Evolutionary conservation across 2,329 filamentous ascomycete genomes (phyloP).

Genomic region (Podosphaera leucotricha): DNA sequence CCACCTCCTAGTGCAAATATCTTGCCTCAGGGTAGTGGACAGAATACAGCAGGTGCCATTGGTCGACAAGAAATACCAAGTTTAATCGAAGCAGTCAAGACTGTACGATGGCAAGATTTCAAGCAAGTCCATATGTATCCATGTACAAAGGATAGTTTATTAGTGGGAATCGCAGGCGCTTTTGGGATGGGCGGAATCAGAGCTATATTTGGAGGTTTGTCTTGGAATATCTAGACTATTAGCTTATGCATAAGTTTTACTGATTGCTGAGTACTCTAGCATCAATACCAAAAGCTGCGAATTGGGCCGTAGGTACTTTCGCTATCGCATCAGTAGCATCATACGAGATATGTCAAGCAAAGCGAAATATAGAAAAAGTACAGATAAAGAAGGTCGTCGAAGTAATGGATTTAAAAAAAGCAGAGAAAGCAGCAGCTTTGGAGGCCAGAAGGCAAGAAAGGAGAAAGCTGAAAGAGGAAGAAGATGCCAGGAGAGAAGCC

Average conservation of each 20-base stretch:
- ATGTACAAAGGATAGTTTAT: conserved; percentile 59
- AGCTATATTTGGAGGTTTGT: conserved; percentile 49
- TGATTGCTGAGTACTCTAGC: conserved; percentile 19
- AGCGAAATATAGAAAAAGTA: conserved; percentile 47
- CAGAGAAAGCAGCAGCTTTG: conserved; percentile 30
- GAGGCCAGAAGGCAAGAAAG: conserved; percentile 20
- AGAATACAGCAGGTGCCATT: conserved; percentile 14
- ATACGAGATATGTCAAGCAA: conserved; percentile 68
- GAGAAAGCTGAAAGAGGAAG: conserved; percentile 20
- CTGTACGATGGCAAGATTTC: conserved; percentile 46
- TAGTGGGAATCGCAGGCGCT: conserved; percentile 63
- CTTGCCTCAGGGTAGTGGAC: conserved; percentile 14
- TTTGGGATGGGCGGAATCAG: conserved; percentile 52
- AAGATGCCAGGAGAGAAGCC: conserved; percentile 16
- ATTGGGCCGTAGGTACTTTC: conserved; percentile 70
- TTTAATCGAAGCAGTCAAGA: conserved; percentile 39
- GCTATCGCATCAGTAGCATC: conserved; percentile 42
- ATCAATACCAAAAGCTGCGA: conserved; percentile 42
- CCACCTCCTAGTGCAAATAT: conserved; percentile 13
- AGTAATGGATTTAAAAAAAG: conserved; percentile 50
- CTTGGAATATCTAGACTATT: background rate
- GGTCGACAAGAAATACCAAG: conserved; percentile 16
- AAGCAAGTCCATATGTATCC: conserved; percentile 52
- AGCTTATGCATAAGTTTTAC: background rate
- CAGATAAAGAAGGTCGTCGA: conserved; percentile 74